Evolutionary conservation across 2,329 filamentous ascomycete species (phyloP), one percentile per base, ranked within the genome.

Genomic region (Aspergillus glaucus): DNA sequence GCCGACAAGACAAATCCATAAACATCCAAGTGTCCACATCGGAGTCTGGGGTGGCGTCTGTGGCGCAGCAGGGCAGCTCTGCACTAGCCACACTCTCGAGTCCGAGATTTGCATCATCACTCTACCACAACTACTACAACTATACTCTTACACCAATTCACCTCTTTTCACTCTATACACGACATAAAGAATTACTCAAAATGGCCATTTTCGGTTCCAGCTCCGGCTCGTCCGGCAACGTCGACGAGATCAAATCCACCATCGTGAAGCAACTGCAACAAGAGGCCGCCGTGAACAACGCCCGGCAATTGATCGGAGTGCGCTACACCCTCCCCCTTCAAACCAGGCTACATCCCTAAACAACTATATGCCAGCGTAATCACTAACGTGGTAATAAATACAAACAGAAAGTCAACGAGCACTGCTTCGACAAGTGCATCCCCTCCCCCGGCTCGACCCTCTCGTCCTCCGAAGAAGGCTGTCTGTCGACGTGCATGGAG

Each of bases 381-480:
- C 24, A 19, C 15, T 19, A 19, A 41, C 5, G 22, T 22, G 21
- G 22, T 22, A 22, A 22, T 47, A 41, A 51, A 4, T 21, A 42
- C 52, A 12, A 10, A 3, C 17, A 89, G 85, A 89, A 87, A 80
- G 79, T 91, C 69, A 88, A 90, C 71, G 79, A 87, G 61, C 83
- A 85, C 71, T 92, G 87, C 75, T 92, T 89, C 74, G 81, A 87
- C 43, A 84, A 82, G 67, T 92, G 87, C 69, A 74, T 91, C 14
- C 77, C 85, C 44, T 83, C 85, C 62, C 69, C 87, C 47, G 84
- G 85, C 50, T 68, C 76, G 44, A 82, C 80, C 47, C 72, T 91
- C 48, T 84, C 83, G 44, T 80, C 77, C 69, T 70, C 78, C 69
- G 87, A 92, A 68, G 76, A 82, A 63, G 76, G 79, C 19, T 92